Evolutionary conservation across 495 filamentous ascomycete species (phyloP).

Genomic region (Penicillium manginii): DNA sequence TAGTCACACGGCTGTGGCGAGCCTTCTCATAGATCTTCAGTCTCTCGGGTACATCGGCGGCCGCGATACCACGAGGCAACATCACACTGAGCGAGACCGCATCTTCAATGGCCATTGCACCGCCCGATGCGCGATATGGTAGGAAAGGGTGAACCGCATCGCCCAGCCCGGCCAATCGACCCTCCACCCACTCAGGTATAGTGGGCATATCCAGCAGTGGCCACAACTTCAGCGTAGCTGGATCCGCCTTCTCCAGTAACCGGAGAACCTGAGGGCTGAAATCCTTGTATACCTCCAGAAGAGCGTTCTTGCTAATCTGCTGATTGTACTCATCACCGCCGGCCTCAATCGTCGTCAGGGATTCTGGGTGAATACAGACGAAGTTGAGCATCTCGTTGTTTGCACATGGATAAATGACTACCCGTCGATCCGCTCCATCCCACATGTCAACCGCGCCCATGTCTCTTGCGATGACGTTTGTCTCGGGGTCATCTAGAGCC

Average conservation of each 20-base stretch:
- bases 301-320: conserved; percentile 43
- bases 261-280: conserved; percentile 51
- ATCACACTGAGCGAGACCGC: conserved; percentile 59
- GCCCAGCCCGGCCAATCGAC: conserved; percentile 55
- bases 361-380: conserved; percentile 61
- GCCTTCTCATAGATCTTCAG: conserved; percentile 62
- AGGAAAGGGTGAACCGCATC: conserved; percentile 68
- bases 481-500: conserved; percentile 50
- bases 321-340: conserved; percentile 50
- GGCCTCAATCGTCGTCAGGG: conserved; percentile 34
- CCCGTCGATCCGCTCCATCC: conserved; percentile 51
- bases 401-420: conserved; percentile 63
- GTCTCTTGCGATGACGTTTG: conserved; percentile 40
- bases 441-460: conserved; percentile 52
- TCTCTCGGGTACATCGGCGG: conserved; percentile 50
- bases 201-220: conserved; percentile 60
- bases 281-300: conserved; percentile 54
- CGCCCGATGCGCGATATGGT: conserved; percentile 60
- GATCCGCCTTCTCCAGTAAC: conserved; percentile 52
- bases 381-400: conserved; percentile 62
- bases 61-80: conserved; percentile 43
- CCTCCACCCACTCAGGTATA: conserved; percentile 56
- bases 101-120: conserved; percentile 64
- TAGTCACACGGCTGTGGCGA: conserved; percentile 55
- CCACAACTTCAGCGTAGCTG: conserved; percentile 58